Percentiles rank a stretch among this genome's conserved stretches.
phyloP scores from a whole-genome alignment of 2,329 filamentous ascomycete species.

The Capronia americana region DNA sequence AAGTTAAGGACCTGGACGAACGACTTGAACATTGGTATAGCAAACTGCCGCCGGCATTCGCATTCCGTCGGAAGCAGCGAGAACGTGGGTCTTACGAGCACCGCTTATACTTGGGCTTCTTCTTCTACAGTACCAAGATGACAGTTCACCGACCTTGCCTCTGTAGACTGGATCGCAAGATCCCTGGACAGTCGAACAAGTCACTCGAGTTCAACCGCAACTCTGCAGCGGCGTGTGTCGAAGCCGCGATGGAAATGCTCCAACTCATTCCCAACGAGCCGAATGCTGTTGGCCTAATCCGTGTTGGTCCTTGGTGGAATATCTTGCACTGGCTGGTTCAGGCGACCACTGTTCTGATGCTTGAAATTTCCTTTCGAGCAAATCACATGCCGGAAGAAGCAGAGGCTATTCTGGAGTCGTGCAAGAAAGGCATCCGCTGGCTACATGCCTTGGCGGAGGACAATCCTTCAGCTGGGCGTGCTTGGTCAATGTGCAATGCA shows the following conservation, averaged over 20 bases:
- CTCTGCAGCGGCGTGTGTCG: slow-evolving; percentile 49
- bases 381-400: slow-evolving; percentile 53
- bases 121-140: slow-evolving; percentile 53
- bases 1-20: slow-evolving; percentile 46
- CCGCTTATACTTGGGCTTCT: slow-evolving; percentile 51
- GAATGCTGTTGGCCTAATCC: slow-evolving; percentile 49
- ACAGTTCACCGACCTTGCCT: slow-evolving; percentile 54
- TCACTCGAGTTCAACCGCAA: slow-evolving; percentile 48
- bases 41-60: slow-evolving; percentile 48
- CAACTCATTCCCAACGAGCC: slow-evolving; percentile 52
- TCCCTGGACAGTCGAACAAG: slow-evolving; percentile 41
- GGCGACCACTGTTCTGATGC: slow-evolving; percentile 51
- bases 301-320: slow-evolving; percentile 53
- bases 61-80: slow-evolving; percentile 44
- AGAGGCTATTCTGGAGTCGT: slow-evolving; percentile 43
- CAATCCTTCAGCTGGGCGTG: slow-evolving; percentile 48
- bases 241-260: slow-evolving; percentile 49
- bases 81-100: slow-evolving; percentile 44
- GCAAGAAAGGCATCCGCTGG: slow-evolving; percentile 54
- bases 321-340: slow-evolving; percentile 55
- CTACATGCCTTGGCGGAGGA: slow-evolving; percentile 50
- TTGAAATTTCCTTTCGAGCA: slow-evolving; percentile 54
- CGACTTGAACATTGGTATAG: slow-evolving; percentile 49
- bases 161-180: slow-evolving; percentile 51
- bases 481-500: slow-evolving; percentile 51